Evolutionary conservation across 2,329 filamentous ascomycete species (phyloP), one percentile per base, ranked within the genome.

Genomic region (Penicillium decumbens): DNA sequence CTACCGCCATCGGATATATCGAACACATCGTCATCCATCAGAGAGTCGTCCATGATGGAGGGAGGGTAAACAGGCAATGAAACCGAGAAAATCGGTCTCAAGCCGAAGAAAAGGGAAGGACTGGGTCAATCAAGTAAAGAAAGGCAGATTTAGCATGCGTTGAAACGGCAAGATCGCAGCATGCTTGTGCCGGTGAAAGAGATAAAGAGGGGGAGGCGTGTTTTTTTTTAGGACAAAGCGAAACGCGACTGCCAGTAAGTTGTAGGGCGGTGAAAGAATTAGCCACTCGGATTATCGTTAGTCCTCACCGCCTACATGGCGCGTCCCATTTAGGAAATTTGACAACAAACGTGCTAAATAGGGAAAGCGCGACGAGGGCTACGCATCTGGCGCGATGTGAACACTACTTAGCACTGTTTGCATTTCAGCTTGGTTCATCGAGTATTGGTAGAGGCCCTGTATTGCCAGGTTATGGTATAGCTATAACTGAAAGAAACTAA

Each of bases 21-120:
- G 58, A 84, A 83, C 61, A 78, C 73, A 42, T 81, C 82, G 58
- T 83, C 81, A 58, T 83, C 82, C 48, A 82, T 80, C 69, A 82
- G 78, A 38, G 66, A 66, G 49, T 70, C 67, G 42, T 65, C 63
- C 67, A 70, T 70, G 51, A 49, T 63, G 56, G 49, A 37, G 28
- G 23, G 9, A 37, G 37, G 25, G 20, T 41, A 13, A 30, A 44
- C 23, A 10, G 15, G 24, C 27, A 7, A n/a, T 30, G 30, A 33
- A 42, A 29, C 44, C 29, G 35, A 43, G 24, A 13, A 42, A 29
- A 30, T 42, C 40, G 33, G 41, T 25, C 13, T 44, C 33, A 55
- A 46, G 38, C 43, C 47, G 18, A 40, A 12, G 20, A 33, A 10
- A 50, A 57, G 53, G 20, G 51, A 57, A 28, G 40, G 47, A 35